Percentiles rank a stretch among this genome's conserved stretches.
phyloP scores from a whole-genome alignment of 1,284 basidiomycete species.

The Bjerkandera adusta region DNA sequence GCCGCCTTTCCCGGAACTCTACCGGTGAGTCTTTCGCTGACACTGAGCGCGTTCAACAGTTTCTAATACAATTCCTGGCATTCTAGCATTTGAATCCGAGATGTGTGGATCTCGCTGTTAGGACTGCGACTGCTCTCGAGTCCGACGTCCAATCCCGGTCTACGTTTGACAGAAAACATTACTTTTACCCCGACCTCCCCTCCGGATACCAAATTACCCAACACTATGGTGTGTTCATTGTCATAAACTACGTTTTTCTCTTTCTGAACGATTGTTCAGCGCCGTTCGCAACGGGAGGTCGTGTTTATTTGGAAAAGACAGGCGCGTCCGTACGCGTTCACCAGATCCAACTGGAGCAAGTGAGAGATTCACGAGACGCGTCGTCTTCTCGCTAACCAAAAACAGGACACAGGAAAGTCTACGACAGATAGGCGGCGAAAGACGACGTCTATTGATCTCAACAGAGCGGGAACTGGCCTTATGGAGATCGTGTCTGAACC shows the following conservation, averaged over 20 bases:
- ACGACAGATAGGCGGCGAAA: constrained; percentile 58
- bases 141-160: constrained; percentile 74
- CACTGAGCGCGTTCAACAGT: not conserved
- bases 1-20: constrained; percentile 92
- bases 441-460: constrained; percentile 80
- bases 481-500: constrained; percentile 98
- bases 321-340: constrained; percentile 72
- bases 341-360: constrained; percentile 97
- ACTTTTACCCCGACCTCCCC: constrained; percentile 96
- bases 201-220: constrained; percentile 97
- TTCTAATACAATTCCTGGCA: constrained; percentile 4
- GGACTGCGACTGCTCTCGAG: constrained; percentile 81
- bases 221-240: constrained; percentile 71
- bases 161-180: constrained; percentile 95
- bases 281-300: constrained; percentile 78
- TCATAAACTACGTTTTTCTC: not conserved
- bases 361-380: constrained; percentile 26
- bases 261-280: constrained; percentile 38
- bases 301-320: constrained; percentile 47
- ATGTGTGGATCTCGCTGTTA: constrained; percentile 80
- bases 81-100: constrained; percentile 71
- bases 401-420: constrained; percentile 93
- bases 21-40: constrained; percentile 56
- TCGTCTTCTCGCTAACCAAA: too few relatives aligned
- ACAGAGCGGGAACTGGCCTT: constrained; percentile 85